Conservation (phyloP, 306 rosid genomes). For the Gleditsia sinensis region DNA sequence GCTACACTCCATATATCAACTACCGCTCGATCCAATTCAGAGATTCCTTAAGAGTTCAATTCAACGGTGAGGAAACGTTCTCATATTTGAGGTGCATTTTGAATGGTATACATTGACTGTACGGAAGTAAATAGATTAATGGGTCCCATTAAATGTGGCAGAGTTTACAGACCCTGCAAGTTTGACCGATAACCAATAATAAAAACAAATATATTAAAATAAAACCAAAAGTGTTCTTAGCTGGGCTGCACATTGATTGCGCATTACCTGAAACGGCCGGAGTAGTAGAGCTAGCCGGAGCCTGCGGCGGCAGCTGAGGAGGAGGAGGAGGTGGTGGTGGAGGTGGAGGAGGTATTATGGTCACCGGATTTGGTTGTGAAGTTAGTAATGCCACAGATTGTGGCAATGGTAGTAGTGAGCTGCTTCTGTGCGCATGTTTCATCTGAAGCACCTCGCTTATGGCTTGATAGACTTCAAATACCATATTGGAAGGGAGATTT, state of each 20-base stretch:
- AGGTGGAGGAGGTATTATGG: slow-evolving; percentile 10
- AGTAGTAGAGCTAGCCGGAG: slow-evolving; percentile 41
- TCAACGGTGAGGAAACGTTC: background rate
- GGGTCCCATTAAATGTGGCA: slow-evolving; percentile 66
- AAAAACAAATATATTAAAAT: background rate
- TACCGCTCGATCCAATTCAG: slow-evolving; percentile 16
- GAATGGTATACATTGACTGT: slow-evolving; percentile 29
- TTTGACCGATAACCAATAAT: slow-evolving; percentile 62
- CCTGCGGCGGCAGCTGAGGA: slow-evolving; percentile 13
- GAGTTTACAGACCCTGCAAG: slow-evolving; percentile 71
- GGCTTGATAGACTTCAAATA: slow-evolving; percentile 53
- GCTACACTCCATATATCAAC: background rate
- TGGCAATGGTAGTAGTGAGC: background rate
- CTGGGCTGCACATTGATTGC: slow-evolving; percentile 38
- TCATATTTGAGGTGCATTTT: slow-evolving; percentile 15
- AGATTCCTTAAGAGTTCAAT: background rate
- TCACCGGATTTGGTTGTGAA: slow-evolving; percentile 11
- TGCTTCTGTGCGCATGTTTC: slow-evolving; percentile 37
- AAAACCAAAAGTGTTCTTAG: slow-evolving; percentile 16
- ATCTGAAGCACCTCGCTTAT: slow-evolving; percentile 56
- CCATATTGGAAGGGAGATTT: slow-evolving; percentile 63
- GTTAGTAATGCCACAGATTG: background rate
- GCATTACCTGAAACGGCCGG: slow-evolving; percentile 54
- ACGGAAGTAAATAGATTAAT: slow-evolving; percentile 20
- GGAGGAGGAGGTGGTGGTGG: slow-evolving; percentile 23